Percentiles rank a stretch among this genome's conserved stretches.
Conservation (phyloP, 1,284 basidiomycete species). For the Fomitiporia mediterranea region DNA sequence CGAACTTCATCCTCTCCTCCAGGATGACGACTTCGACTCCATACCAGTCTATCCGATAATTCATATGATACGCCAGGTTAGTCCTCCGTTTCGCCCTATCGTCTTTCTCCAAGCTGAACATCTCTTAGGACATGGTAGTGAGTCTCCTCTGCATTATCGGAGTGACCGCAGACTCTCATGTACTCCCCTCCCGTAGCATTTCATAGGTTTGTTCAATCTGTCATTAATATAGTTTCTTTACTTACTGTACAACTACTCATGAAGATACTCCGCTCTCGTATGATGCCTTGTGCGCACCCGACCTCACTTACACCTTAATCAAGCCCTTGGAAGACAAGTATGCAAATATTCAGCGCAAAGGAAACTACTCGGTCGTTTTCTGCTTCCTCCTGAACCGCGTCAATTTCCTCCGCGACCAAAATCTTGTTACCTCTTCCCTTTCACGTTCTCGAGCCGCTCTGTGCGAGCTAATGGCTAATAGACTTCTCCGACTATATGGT, state of each 20-base stretch:
- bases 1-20: conserved; percentile 35
- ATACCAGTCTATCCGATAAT: conserved; percentile 71
- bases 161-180: background rate
- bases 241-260: conserved; percentile 19
- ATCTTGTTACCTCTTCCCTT: conserved; percentile 60
- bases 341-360: conserved; percentile 51
- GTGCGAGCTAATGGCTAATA: conserved; percentile 87
- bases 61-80: conserved; percentile 58
- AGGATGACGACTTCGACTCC: conserved; percentile 42
- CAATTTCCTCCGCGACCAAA: conserved; percentile 75
- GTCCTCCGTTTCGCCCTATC: conserved; percentile 21
- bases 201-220: conserved; percentile 45
- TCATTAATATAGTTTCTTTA: background rate
- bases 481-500: conserved; percentile 74
- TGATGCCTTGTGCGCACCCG: conserved; percentile 73
- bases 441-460: conserved; percentile 74
- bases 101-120: conserved; percentile 11
- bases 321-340: conserved; percentile 74
- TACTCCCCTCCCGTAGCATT: conserved; percentile 39
- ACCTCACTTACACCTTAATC: conserved; percentile 84
- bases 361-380: conserved; percentile 77
- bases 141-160: conserved; percentile 20
- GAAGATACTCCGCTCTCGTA: conserved; percentile 73
- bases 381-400: conserved; percentile 87
- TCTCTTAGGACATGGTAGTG: conserved; percentile 55